phyloP scores from a whole-genome alignment of 768 basidiomycete species.

The Phaeotremella skinneri region DNA sequence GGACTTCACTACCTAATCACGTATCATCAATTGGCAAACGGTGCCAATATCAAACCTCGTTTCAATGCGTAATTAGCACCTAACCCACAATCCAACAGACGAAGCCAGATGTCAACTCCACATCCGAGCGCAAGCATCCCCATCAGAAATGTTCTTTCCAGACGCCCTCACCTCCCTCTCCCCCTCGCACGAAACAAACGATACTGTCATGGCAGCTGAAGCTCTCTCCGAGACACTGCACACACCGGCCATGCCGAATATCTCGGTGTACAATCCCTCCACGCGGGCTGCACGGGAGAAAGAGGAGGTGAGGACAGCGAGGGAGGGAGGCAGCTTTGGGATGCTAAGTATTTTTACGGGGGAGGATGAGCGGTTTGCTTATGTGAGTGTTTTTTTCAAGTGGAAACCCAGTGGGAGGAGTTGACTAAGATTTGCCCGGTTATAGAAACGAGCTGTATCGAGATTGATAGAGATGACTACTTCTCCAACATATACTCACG shows the following conservation, averaged over 20 bases:
- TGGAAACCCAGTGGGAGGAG: no score
- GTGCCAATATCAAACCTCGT: no score
- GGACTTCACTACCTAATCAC: no score
- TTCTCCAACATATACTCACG: conserved; percentile 37
- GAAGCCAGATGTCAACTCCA: conserved; percentile 46
- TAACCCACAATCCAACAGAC: no score
- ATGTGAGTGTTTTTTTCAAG: conserved; percentile 46
- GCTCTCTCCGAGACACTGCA: conserved; percentile 56
- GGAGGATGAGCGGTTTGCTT: conserved; percentile 64
- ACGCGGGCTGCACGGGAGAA: conserved; percentile 27
- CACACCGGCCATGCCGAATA: conserved; percentile 60
- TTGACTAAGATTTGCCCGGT: no score
- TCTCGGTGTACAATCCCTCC: conserved; percentile 57
- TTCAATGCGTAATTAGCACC: neutral
- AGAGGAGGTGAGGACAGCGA: conserved; percentile 22
- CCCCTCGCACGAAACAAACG: conserved; percentile 42
- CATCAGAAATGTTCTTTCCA: conserved; percentile 60
- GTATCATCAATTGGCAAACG: no score
- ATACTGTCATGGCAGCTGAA: conserved; percentile 55
- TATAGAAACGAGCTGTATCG: conserved; percentile 60
- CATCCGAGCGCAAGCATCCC: conserved; percentile 37
- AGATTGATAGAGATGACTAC: conserved; percentile 61
- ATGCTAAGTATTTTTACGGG: conserved; percentile 60
- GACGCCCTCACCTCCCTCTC: conserved; percentile 53
- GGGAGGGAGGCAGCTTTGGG: conserved; percentile 53